These are phyloP conservation scores for Tricholoma matsutake DNA, from an alignment of 768 basidiomycete species.

Conservation along the genomic window DNA sequence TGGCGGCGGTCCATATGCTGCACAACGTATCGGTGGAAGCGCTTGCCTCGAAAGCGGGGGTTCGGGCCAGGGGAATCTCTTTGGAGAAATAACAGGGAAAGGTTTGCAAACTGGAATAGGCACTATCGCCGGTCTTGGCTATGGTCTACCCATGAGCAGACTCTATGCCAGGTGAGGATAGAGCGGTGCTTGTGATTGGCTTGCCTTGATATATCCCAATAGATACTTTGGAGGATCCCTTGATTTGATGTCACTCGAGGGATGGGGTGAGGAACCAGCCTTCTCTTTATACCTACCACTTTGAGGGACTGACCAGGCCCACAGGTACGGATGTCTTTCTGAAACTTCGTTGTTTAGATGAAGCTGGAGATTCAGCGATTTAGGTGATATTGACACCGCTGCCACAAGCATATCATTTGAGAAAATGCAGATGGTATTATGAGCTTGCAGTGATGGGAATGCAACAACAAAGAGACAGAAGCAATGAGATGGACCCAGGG, in stretches of 20 bases:
- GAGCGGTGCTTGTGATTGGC: conserved; percentile 12
- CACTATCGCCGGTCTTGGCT: conserved; percentile 88
- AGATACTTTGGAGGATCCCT: conserved; percentile 87
- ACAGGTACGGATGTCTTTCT: conserved; percentile 49
- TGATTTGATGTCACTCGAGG: conserved; percentile 77
- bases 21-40: conserved; percentile 71
- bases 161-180: conserved; percentile 56
- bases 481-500: conserved; percentile 33
- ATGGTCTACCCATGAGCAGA: conserved; percentile 80
- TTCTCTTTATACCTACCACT: neutral
- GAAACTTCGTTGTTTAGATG: conserved; percentile 47
- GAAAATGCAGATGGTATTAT: conserved; percentile 25
- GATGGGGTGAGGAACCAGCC: conserved; percentile 63
- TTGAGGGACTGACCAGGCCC: conserved; percentile 8
- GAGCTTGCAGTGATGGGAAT: conserved; percentile 31
- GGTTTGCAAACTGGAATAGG: conserved; percentile 79
- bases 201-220: conserved; percentile 5
- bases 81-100: conserved; percentile 75
- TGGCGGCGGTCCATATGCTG: conserved; percentile 77
- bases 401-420: neutral
- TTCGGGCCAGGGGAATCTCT: conserved; percentile 51
- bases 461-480: conserved; percentile 34
- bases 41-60: conserved; percentile 51
- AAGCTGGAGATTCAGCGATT: conserved; percentile 44
- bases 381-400: conserved; percentile 8